A percentile compares a stretch with the other conserved stretches of the same genome.
These are phyloP conservation scores for Ophiostoma pallidulum DNA, from an alignment of 2,329 filamentous ascomycete species.

Conservation along the genomic window DNA sequence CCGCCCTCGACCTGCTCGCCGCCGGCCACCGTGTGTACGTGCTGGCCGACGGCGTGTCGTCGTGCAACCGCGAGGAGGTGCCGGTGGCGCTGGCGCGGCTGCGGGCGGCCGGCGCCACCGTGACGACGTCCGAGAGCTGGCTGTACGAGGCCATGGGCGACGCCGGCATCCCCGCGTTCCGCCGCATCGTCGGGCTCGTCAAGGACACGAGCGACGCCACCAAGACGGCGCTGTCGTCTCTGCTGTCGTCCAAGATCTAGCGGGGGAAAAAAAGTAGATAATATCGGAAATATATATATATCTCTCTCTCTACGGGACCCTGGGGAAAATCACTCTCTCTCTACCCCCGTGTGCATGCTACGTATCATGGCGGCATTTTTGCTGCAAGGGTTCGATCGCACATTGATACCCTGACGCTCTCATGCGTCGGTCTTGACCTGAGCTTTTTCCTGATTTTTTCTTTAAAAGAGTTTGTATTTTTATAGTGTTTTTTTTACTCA, in stretches of 20 bases:
- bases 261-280: neutral
- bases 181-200: conserved; percentile 61
- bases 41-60: conserved; percentile 81
- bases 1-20: conserved; percentile 67
- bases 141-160: conserved; percentile 86
- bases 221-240: conserved; percentile 53
- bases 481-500: conserved; percentile 18
- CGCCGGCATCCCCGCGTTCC: conserved; percentile 64
- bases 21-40: conserved; percentile 76
- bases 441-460: neutral
- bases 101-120: conserved; percentile 62
- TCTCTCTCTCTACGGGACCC: too few species aligned
- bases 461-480: conserved; percentile 10
- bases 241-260: conserved; percentile 50
- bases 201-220: conserved; percentile 68
- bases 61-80: conserved; percentile 75
- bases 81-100: conserved; percentile 67
- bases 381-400: too few species aligned
- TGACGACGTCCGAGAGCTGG: conserved; percentile 83
- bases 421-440: too few species aligned
- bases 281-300: too few species aligned
- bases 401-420: neutral
- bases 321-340: too few species aligned
- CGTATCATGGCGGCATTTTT: conserved; percentile 16
- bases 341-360: too few species aligned